phyloP scores from a whole-genome alignment of 225 moss, liverwort and hornwort species.

The Bryoerythrophyllum caledonicum region DNA sequence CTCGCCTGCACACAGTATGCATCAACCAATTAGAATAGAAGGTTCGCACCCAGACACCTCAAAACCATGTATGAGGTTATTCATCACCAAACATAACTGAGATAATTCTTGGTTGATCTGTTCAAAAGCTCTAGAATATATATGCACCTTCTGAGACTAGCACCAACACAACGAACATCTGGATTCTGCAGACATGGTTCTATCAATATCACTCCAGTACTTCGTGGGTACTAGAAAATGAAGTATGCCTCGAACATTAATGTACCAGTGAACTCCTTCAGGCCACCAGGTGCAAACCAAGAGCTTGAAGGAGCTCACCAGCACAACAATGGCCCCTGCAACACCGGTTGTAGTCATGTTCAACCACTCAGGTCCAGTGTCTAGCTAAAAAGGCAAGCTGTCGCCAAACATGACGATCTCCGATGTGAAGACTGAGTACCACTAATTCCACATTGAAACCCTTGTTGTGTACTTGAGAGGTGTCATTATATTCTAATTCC shows the following conservation, averaged over 20 bases:
- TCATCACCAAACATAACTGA: no score
- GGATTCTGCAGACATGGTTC: no score
- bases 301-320: conserved; percentile 39
- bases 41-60: neutral
- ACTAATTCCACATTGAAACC: neutral
- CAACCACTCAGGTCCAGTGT: neutral
- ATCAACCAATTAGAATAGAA: neutral
- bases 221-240: no score
- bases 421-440: neutral
- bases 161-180: no score
- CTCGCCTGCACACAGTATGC: neutral
- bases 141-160: no score
- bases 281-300: conserved; percentile 22
- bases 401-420: no score
- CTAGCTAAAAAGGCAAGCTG: no score
- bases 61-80: no score
- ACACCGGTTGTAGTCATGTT: neutral
- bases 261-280: conserved; percentile 58
- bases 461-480: neutral
- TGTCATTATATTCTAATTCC: neutral
- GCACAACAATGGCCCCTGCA: conserved; percentile 38
- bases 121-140: no score
- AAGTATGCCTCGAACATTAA: conserved; percentile 18
- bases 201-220: no score
- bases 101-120: no score